phyloP scores from a whole-genome alignment of 177 flowering plant genomes.

The Tripterygium wilfordii region DNA sequence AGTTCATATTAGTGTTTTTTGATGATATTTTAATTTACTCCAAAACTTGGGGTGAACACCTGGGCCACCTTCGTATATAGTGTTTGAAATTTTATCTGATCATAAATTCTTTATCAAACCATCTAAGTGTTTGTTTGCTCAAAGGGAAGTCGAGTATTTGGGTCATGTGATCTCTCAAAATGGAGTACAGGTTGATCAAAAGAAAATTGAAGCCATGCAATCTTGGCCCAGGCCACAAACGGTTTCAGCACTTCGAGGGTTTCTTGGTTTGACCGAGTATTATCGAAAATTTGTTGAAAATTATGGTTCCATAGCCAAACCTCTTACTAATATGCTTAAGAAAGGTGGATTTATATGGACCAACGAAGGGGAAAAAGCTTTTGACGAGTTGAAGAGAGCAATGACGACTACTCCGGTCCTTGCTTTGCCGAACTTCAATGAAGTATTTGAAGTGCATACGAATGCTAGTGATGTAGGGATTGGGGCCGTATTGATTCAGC shows the following conservation, averaged over 20 bases:
- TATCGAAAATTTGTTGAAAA: not conserved
- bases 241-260: not conserved
- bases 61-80: not conserved
- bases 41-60: not conserved
- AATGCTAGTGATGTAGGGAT: not conserved
- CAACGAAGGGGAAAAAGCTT: not conserved
- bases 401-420: not conserved
- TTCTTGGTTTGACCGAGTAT: not conserved
- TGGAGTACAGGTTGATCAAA: not conserved
- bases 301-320: not conserved
- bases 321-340: not conserved
- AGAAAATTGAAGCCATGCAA: not conserved
- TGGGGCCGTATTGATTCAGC: not conserved
- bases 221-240: not conserved
- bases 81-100: not conserved
- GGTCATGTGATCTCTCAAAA: not conserved
- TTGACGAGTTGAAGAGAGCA: not conserved
- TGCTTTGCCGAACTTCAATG: not conserved
- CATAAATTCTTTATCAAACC: slow-evolving; percentile 4
- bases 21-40: slow-evolving; percentile 10
- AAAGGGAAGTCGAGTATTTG: not conserved
- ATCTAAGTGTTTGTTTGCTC: slow-evolving; percentile 3
- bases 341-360: not conserved
- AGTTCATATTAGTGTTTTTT: no score
- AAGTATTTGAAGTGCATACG: not conserved